Evolutionary conservation across 106 monocot species (phyloP), one percentile per base, ranked within the genome.

Genomic region (Posidonia australis): DNA sequence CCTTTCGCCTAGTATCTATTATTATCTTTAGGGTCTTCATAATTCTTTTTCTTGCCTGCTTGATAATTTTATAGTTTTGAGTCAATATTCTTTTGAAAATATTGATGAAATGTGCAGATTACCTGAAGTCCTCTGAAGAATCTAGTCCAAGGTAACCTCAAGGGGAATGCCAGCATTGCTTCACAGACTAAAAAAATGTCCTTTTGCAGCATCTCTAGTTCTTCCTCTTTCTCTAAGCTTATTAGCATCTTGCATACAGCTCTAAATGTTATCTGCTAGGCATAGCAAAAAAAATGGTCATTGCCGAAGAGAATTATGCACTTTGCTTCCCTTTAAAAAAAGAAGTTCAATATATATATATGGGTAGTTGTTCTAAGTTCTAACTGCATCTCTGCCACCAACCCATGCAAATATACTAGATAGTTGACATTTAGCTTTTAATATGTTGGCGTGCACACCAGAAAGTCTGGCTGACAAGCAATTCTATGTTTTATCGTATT

Each of bases 171-270:
- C 0, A 83, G 63, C 90, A 90, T 85, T 54, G 90, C 90, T 75
- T 86, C 81, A 46, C 63, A 78, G n/a, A 90, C 77, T 71, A 76
- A 53, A 25, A 29, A 74, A 48, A 86, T 69, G 75, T 90, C 86
- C 13, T 74, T 74, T 54, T 76, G 77, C 27, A 90, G 59, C 31
- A 44, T 61, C 55, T 74, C 62, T 29, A 83, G 51, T 46, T 81
- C 74, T n/a, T 78, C 58, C 44, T 85, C 80, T 18, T 72, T 61
- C 10, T 76, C 74, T 57, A 77, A 55, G 70, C 86, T 83, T 24
- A 86, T 58, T 49, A 90, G 68, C 78, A 79, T 86, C 65, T 81
- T 79, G 66, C 90, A 90, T 66, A 90, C 81, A 16, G 90, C 83
- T 52, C 44, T 70, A 66, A 89, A 89, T 0, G 85, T 89, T 48